Percentiles rank a stretch among this genome's conserved stretches.
phyloP scores from a whole-genome alignment of 2,329 filamentous ascomycete genomes.

The Trichocomaceae sp. region DNA sequence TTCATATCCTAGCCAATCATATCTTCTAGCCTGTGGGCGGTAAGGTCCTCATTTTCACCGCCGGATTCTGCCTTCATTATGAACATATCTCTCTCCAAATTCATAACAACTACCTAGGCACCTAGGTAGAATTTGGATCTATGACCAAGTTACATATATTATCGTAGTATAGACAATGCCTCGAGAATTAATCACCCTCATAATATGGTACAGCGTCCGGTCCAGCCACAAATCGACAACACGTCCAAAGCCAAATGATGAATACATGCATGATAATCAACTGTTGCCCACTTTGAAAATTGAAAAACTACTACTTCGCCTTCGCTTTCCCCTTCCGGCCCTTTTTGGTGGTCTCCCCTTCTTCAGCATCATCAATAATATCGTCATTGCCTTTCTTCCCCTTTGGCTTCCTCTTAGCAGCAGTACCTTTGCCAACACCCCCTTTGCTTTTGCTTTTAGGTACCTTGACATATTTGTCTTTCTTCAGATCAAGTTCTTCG shows the following conservation, averaged over 20 bases:
- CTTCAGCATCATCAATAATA: conserved; percentile 41
- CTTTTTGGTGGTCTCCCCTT: conserved; percentile 52
- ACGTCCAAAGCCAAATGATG: not conserved
- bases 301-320: too few relatives aligned
- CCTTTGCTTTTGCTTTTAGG: conserved; percentile 52
- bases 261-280: too few relatives aligned
- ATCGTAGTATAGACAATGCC: not conserved
- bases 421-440: conserved; percentile 33
- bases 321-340: conserved; percentile 30
- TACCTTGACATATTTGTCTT: conserved; percentile 93
- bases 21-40: not conserved
- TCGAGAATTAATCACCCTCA: not conserved
- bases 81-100: not conserved
- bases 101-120: too few relatives aligned
- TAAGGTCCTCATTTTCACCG: not conserved
- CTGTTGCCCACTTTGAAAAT: too few relatives aligned
- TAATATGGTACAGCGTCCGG: not conserved
- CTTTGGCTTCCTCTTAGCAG: conserved; percentile 27
- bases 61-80: not conserved
- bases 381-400: conserved; percentile 32
- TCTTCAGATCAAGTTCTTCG: conserved; percentile 75
- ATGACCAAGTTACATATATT: not conserved
- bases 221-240: not conserved
- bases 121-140: too few relatives aligned
- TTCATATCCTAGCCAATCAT: not conserved